These are phyloP conservation scores for Ogataea parapolymorpha DNA, from an alignment of 805 yeast genomes.

Conservation along the genomic window DNA sequence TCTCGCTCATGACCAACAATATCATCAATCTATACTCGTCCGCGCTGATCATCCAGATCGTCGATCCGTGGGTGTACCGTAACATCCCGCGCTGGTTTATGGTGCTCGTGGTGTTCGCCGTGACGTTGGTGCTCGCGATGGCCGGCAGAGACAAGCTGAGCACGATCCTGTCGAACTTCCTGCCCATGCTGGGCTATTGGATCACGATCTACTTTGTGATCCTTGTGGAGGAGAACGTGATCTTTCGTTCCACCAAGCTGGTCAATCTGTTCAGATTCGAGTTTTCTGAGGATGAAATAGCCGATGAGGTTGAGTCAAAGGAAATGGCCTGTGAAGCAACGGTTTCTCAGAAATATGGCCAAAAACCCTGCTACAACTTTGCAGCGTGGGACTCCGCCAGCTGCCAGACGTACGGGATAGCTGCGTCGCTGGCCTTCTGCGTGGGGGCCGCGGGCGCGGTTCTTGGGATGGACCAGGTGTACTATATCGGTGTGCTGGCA, in stretches of 20 bases:
- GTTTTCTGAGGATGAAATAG: constrained; percentile 23
- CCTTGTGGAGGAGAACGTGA: constrained; percentile 64
- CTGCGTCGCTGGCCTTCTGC: constrained; percentile 63
- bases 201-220: constrained; percentile 74
- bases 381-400: constrained; percentile 63
- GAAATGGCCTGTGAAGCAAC: neutral
- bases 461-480: constrained; percentile 84
- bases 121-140: constrained; percentile 67
- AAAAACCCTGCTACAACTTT: constrained; percentile 60
- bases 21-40: constrained; percentile 78
- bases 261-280: constrained; percentile 41
- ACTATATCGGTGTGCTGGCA: constrained; percentile 79
- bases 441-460: constrained; percentile 80
- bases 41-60: constrained; percentile 72
- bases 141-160: constrained; percentile 74
- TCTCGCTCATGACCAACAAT: constrained; percentile 79
- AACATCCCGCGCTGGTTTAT: constrained; percentile 76
- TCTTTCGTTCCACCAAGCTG: constrained; percentile 56
- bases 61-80: constrained; percentile 47
- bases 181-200: constrained; percentile 94
- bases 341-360: constrained; percentile 3
- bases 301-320: neutral
- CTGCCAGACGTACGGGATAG: constrained; percentile 64
- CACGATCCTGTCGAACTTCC: constrained; percentile 69
- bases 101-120: constrained; percentile 57